Percentiles rank a stretch among this genome's conserved stretches.
Evolutionary conservation across 2,329 filamentous ascomycete genomes (phyloP).

Genomic region (Clonostachys solani): DNA sequence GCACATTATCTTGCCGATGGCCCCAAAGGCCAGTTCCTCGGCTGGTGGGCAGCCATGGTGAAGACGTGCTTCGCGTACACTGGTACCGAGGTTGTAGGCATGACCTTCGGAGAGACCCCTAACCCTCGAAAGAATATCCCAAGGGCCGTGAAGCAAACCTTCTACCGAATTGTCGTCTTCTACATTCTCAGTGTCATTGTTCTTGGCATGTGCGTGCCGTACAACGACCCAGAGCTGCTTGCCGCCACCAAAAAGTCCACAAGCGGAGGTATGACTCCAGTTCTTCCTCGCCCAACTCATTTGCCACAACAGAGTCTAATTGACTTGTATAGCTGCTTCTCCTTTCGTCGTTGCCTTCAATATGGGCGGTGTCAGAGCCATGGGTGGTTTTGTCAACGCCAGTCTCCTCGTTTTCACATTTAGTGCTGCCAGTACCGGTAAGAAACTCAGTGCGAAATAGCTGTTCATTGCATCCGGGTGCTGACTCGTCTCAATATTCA

Average conservation of each 20-base stretch:
- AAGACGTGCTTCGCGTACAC: not conserved
- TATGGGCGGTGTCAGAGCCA: slow-evolving; percentile 8
- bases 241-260: slow-evolving; percentile 14
- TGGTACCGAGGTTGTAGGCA: slow-evolving; percentile 8
- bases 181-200: slow-evolving; percentile 14
- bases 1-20: slow-evolving; percentile 55
- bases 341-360: slow-evolving; percentile 15
- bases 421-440: slow-evolving; percentile 33
- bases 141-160: slow-evolving; percentile 12
- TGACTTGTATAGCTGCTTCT: slow-evolving; percentile 4
- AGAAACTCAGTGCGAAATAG: no score
- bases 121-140: slow-evolving; percentile 15
- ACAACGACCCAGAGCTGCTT: slow-evolving; percentile 17
- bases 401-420: slow-evolving; percentile 13
- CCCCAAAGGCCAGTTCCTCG: slow-evolving; percentile 60
- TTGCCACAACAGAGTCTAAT: no score
- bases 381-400: slow-evolving; percentile 14
- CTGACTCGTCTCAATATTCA: slow-evolving; percentile 18
- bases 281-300: no score
- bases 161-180: slow-evolving; percentile 16
- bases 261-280: slow-evolving; percentile 5
- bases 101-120: slow-evolving; percentile 12
- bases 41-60: slow-evolving; percentile 40
- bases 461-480: no score
- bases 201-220: slow-evolving; percentile 16